Base-by-base conservation (phyloP, 345 rosid species). In the Theobroma cacao region DNA sequence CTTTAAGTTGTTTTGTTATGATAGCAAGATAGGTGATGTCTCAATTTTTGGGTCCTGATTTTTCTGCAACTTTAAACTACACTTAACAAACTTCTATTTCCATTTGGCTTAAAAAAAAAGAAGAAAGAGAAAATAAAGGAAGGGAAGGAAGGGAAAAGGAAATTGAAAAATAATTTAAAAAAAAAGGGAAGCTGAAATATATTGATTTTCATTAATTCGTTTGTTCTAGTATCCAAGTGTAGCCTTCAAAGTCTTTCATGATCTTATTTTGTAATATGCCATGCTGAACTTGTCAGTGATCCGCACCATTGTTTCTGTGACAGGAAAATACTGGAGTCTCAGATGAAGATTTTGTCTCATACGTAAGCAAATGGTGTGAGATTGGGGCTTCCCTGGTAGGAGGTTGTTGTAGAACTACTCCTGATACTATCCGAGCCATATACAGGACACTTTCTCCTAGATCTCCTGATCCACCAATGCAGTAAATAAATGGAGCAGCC, bases 311-410 rank as follows among this genome's bases (percentile, higher is more conserved):
- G 64, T 52, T 72, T 34, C 1, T 76, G 43, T 80, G 82, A 87
- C 90, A 89, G 97, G 90, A 87, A 81, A 89, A 91, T 68, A 90
- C 92, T 31, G 92, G 97, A 75, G 90, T 92, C 30, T 82, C 90
- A 7, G 87, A 93, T 82, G 89, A 93, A 64, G 92, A 88, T 77
- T 91, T 91, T 82, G 90, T 93, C 1, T 91, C 97, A 0, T 85
- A 87, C 69, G 90, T 91, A 78, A 87, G 78, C 77, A 90, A 79
- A 77, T 93, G 97, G 97, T 85, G 87, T 1, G 90, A 91, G 79
- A 80, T 47, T 15, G 95, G 95, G 55, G 93, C 91, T 80, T 91
- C 91, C 40, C 88, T 92, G 15, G 82, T 91, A 3, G 95, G 93
- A 65, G 95, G 95, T 59, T 89, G 92, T 77, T 89, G 92, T 81